These are phyloP conservation scores for Boletus rufocinnamomeus DNA, from an alignment of 768 basidiomycete species.

Conservation along the genomic window DNA sequence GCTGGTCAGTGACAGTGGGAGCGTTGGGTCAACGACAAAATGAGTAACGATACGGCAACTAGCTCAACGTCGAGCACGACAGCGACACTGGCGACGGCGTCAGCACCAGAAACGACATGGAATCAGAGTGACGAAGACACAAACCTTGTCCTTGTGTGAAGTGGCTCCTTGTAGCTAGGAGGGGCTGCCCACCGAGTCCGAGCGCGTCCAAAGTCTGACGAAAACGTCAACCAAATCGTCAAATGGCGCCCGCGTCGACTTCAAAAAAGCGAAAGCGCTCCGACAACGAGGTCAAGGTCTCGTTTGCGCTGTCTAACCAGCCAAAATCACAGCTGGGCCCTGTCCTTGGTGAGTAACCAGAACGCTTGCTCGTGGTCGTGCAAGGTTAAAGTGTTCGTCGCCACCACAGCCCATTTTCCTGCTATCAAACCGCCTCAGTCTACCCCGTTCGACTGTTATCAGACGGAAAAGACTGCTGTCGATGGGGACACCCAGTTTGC, in stretches of 20 bases:
- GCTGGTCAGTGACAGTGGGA: constrained; percentile 19
- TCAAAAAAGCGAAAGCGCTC: constrained; percentile 55
- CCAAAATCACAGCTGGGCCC: constrained; percentile 46
- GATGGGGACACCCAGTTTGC: constrained; percentile 35
- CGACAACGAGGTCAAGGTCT: constrained; percentile 35
- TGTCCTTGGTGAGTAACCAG: constrained; percentile 47
- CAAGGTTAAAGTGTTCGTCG: constrained; percentile 14
- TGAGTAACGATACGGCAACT: constrained; percentile 23
- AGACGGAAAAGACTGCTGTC: constrained; percentile 34
- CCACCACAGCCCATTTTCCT: constrained; percentile 60
- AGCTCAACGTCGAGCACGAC: constrained; percentile 24
- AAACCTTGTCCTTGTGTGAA: constrained; percentile 26
- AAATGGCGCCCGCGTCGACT: constrained; percentile 26
- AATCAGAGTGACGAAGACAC: constrained; percentile 14
- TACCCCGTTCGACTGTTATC: constrained; percentile 66
- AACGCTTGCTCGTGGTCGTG: constrained; percentile 30
- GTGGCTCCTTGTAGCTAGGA: constrained; percentile 11
- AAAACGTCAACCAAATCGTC: constrained; percentile 19
- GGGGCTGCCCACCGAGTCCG: neutral
- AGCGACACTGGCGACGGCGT: constrained; percentile 13
- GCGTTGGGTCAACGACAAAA: constrained; percentile 25
- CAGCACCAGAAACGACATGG: constrained; percentile 13
- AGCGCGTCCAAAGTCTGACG: constrained; percentile 7
- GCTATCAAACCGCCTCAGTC: constrained; percentile 56
- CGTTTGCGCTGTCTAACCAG: constrained; percentile 40